Evolutionary conservation across 352 stramenopile genomes (phyloP).

Genomic region (Globisporangium carolinianum): DNA sequence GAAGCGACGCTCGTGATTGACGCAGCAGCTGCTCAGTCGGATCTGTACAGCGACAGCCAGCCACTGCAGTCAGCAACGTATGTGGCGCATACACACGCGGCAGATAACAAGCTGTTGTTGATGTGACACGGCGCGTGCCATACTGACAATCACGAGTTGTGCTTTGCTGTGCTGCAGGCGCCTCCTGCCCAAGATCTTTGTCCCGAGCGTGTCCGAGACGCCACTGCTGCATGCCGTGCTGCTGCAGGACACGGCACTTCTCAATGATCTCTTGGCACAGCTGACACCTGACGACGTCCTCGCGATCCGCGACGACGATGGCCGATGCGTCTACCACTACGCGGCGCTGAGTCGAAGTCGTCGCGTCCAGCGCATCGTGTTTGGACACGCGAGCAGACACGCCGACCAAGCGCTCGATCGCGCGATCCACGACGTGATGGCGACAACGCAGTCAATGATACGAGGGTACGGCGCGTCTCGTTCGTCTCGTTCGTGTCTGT

Average conservation of each 20-base stretch:
- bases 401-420: constrained; percentile 17
- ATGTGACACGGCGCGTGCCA: not conserved
- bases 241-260: constrained; percentile 14
- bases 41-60: constrained; percentile 5
- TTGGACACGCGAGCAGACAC: constrained; percentile 25
- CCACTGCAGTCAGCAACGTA: not conserved
- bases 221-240: constrained; percentile 37
- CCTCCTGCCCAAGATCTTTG: constrained; percentile 21
- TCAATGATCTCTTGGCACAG: constrained; percentile 17
- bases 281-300: constrained; percentile 25
- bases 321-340: constrained; percentile 45
- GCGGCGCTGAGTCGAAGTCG: constrained; percentile 23
- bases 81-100: too few relatives aligned
- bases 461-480: not conserved
- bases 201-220: constrained; percentile 27
- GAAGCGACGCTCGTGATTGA: not conserved
- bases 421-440: constrained; percentile 24
- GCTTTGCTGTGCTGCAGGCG: too few relatives aligned
- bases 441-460: constrained; percentile 27
- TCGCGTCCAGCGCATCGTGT: constrained; percentile 16
- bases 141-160: not conserved
- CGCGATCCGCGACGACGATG: constrained; percentile 17
- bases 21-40: not conserved
- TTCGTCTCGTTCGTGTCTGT: not conserved
- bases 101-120: too few relatives aligned